Evolutionary conservation across 2,329 filamentous ascomycete species (phyloP).

Genomic region (Diaporthe ilicicola): DNA sequence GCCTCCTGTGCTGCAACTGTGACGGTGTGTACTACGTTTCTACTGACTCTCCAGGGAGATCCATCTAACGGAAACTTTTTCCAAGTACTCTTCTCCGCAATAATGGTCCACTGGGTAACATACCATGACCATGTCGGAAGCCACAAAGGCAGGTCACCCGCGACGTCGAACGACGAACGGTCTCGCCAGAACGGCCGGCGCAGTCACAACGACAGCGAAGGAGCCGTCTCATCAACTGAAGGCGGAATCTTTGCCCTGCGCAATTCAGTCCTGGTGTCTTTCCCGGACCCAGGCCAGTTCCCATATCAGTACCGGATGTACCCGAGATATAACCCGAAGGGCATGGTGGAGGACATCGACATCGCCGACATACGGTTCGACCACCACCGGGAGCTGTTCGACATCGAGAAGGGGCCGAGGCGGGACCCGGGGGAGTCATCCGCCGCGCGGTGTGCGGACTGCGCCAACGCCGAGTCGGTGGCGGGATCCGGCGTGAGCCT

Average conservation of each 20-base stretch:
- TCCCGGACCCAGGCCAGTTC: not conserved
- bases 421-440: not conserved
- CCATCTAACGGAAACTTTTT: not conserved
- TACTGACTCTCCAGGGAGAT: not conserved
- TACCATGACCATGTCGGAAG: constrained; percentile 46
- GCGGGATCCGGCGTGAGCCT: not conserved
- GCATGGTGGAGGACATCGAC: constrained; percentile 18
- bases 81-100: constrained; percentile 63
- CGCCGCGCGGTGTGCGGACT: not conserved
- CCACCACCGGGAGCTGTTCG: constrained; percentile 14
- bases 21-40: constrained; percentile 57
- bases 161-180: not conserved
- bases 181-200: constrained; percentile 4
- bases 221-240: not conserved
- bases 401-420: not conserved
- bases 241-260: constrained; percentile 5
- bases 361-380: constrained; percentile 7
- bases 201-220: not conserved
- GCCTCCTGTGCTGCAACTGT: constrained; percentile 70
- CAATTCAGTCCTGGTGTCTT: not conserved
- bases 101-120: constrained; percentile 60
- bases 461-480: not conserved
- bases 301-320: constrained; percentile 16
- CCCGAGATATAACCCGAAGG: constrained; percentile 4
- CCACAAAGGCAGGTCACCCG: constrained; percentile 1